Evolutionary conservation across 2,329 filamentous ascomycete genomes (phyloP).

Genomic region (Fragosphaeria purpurea): DNA sequence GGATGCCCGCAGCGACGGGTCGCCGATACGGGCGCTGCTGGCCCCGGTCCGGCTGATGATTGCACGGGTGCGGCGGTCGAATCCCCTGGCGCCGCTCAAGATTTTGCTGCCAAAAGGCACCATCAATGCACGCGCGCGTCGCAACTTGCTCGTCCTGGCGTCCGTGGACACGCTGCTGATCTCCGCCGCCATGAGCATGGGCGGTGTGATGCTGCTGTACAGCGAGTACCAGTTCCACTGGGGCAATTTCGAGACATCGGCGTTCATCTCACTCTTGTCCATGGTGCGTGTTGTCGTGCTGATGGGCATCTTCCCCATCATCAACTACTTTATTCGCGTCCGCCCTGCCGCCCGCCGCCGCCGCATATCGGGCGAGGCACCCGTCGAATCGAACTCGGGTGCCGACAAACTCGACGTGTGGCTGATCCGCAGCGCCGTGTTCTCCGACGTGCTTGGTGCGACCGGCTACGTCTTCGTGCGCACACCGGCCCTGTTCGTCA

Average conservation of each 20-base stretch:
- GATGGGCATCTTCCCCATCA: conserved; percentile 60
- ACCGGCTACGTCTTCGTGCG: conserved; percentile 62
- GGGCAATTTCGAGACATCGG: conserved; percentile 69
- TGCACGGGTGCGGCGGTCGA: conserved; percentile 36
- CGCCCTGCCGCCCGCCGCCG: conserved; percentile 36
- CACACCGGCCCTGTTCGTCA: conserved; percentile 53
- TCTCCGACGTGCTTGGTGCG: conserved; percentile 68
- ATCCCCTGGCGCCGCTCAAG: conserved; percentile 66
- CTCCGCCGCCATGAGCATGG: conserved; percentile 68
- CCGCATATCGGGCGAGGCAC: conserved; percentile 26
- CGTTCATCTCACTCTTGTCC: conserved; percentile 74
- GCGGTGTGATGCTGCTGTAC: conserved; percentile 78
- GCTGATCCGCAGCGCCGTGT: conserved; percentile 63
- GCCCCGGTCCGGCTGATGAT: conserved; percentile 18
- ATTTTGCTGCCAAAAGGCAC: conserved; percentile 66
- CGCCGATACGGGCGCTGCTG: conserved; percentile 6
- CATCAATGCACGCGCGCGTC: conserved; percentile 52
- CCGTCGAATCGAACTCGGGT: conserved; percentile 48
- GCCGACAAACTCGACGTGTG: conserved; percentile 69
- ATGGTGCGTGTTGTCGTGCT: conserved; percentile 65
- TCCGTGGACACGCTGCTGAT: conserved; percentile 74
- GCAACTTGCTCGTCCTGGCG: conserved; percentile 75
- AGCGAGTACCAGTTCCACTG: conserved; percentile 71
- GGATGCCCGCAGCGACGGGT: conserved; percentile 8
- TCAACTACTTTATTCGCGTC: conserved; percentile 65